A percentile compares a stretch with the other conserved stretches of the same genome.
These are phyloP conservation scores for Boletus reticulatus DNA, from an alignment of 768 basidiomycete genomes.

Conservation along the genomic window DNA sequence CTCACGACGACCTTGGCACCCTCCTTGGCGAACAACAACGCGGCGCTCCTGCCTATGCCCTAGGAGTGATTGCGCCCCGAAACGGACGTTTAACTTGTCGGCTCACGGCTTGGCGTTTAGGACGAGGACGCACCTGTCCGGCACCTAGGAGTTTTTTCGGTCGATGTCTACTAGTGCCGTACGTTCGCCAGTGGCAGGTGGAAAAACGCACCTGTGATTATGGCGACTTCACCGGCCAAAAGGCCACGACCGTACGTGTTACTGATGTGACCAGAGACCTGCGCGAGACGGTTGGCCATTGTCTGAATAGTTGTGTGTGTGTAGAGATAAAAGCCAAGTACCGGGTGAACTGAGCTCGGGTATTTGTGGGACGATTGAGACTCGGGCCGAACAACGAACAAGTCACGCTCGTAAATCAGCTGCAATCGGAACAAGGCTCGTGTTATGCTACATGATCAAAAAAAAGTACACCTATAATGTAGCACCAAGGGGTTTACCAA, in stretches of 20 bases:
- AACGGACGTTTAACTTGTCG: not conserved
- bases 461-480: too few species aligned
- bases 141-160: slow-evolving; percentile 47
- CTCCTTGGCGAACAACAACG: slow-evolving; percentile 77
- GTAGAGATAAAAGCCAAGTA: not conserved
- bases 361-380: not conserved
- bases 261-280: slow-evolving; percentile 69
- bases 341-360: not conserved
- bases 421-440: too few species aligned
- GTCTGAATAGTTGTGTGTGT: not conserved
- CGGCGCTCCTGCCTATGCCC: slow-evolving; percentile 78
- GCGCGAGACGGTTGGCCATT: slow-evolving; percentile 61
- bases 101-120: not conserved
- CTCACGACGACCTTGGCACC: slow-evolving; percentile 85
- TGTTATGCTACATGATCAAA: too few species aligned
- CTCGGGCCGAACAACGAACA: too few species aligned
- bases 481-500: too few species aligned
- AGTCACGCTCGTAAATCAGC: too few species aligned
- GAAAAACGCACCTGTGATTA: slow-evolving; percentile 68
- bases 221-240: slow-evolving; percentile 74
- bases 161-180: not conserved
- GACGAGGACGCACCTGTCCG: slow-evolving; percentile 57
- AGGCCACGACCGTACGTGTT: slow-evolving; percentile 53
- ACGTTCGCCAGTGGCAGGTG: not conserved
- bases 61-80: slow-evolving; percentile 22